Base-by-base conservation (phyloP, 192 early-diverging fungal genomes). In the Coemansia sp. region DNA sequence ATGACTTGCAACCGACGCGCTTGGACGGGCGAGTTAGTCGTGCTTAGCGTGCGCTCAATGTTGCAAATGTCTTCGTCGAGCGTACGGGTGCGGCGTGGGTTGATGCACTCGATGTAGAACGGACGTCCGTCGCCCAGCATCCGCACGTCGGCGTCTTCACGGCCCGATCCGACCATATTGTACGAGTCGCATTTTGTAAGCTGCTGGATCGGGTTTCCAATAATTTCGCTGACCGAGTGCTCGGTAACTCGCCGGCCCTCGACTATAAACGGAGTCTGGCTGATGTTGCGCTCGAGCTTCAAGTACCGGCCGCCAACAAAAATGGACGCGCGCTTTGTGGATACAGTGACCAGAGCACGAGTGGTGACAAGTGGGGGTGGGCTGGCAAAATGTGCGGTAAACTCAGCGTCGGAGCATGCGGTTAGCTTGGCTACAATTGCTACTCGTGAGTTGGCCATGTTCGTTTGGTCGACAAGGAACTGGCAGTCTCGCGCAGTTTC, bases 81-180 rank as follows among this genome's bases (percentile, higher is more conserved):
- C 3, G 85, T 26, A 1, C 57, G 45, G 12, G 78, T 79, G 32
- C 64, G 74, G 8, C 88, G 75, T 27, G 96, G 94, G 65, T 98
- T 93, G 5, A 88, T 82, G 45, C 96, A 61, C 61, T 95, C 94
- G 22, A 94, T 66, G 65, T 93, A 96, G 80, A 95, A 98, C 12
- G 96, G 96, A 16, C 96, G 78, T 20, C 96, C 96, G 35, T 83
- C 81, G 37, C 93, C 94, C 27, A 98, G 77, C 93, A 94, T 95
- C n/a, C 92, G 85, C 20, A 98, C 96, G 73, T 98, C 93, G 6
- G 89, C 88, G 74, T 98, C 96, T 68, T 98, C 96, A 19, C 94
- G 87, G 13, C 96, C 96, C 6, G 94, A 87, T 0, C 87, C 87
- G 2, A 86, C 83, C 69, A 98, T 89, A 58, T 91, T 94, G 72